phyloP scores from a whole-genome alignment of 1,139 yeast genomes.

The Arxiozyma heterogenica region DNA sequence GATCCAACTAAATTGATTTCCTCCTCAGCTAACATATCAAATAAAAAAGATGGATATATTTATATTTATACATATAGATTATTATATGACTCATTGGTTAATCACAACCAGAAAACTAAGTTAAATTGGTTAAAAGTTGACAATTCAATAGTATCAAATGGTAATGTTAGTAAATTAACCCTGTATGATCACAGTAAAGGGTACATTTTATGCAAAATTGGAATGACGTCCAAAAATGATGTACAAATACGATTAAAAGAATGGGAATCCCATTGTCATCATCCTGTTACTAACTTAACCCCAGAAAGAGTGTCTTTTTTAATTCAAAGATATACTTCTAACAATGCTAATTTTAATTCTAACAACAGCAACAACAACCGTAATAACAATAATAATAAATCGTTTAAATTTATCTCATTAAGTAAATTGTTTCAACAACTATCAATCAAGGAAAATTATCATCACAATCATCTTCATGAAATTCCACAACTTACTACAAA shows the following conservation, averaged over 20 bases:
- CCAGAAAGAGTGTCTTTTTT: constrained; percentile 16
- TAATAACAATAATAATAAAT: too few relatives aligned
- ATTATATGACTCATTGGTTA: constrained; percentile 17
- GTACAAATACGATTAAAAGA: constrained; percentile 22
- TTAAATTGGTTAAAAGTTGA: constrained; percentile 23
- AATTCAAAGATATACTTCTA: not conserved
- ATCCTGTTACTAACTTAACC: constrained; percentile 21
- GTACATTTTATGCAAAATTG: constrained; percentile 25
- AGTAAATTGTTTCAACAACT: constrained; percentile 8
- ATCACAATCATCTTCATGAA: not conserved
- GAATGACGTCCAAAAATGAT: constrained; percentile 24
- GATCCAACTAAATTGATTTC: not conserved
- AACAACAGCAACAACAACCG: not conserved
- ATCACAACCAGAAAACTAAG: constrained; percentile 3
- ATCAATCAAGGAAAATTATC: constrained; percentile 7
- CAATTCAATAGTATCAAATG: constrained; percentile 14
- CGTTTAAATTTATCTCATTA: not conserved
- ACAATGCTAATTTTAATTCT: not conserved
- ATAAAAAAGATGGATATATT: constrained; percentile 20
- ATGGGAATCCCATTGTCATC: constrained; percentile 25
- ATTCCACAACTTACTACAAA: not conserved
- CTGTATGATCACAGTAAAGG: constrained; percentile 3
- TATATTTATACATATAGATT: constrained; percentile 26
- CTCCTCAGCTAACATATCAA: constrained; percentile 1
- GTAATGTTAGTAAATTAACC: not conserved